Evolutionary conservation across 176 grass and related monocot genomes (phyloP), one percentile per base, ranked within the genome.

Genomic region (Eremochloa ophiuroides): DNA sequence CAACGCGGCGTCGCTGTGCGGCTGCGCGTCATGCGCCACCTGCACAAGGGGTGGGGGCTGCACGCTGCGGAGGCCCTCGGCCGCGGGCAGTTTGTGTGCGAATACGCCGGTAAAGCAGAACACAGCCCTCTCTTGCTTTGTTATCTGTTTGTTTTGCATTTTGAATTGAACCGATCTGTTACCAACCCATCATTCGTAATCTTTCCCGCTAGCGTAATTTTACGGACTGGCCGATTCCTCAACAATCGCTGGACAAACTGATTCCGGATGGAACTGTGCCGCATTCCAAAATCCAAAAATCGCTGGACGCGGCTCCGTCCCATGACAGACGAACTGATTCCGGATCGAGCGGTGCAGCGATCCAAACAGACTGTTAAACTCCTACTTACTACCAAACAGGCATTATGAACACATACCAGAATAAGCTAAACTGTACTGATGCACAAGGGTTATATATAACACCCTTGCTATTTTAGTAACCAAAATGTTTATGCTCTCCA

Each of bases 11-110:
- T 95, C 78, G 22, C 56, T 33, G 70, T 83, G 65, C 65, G 34
- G 78, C 87, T 98, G 53, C 82, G 65, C 29, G 66, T 98, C 73
- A 62, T 93, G 20, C 88, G 84, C 67, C 75, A 93, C 63, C 82
- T 28, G 44, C 70, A 81, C 72, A 98, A 98, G 73, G 90, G 88
- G 30, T 98, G 95, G 95, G 92, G 88, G 26, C 87, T 98, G 74
- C 90, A 91, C 77, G 84, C 92, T 0, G 80, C 71, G 23, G 73
- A 98, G 65, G 67, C 23, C 6, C 48, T 98, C 33, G 11, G 3
- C 30, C 26, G 82, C 17, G 68, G 68, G 50, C 74, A 82, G 71
- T 98, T 98, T 53, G 75, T 98, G 42, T 98, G 88, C 68, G 95
- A 98, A 60, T 98, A 95, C 71, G 88, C 90, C 23, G 92, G 90